Evolutionary conservation across 2,329 filamentous ascomycete species (phyloP).

Genomic region (Talaromyces sp.): DNA sequence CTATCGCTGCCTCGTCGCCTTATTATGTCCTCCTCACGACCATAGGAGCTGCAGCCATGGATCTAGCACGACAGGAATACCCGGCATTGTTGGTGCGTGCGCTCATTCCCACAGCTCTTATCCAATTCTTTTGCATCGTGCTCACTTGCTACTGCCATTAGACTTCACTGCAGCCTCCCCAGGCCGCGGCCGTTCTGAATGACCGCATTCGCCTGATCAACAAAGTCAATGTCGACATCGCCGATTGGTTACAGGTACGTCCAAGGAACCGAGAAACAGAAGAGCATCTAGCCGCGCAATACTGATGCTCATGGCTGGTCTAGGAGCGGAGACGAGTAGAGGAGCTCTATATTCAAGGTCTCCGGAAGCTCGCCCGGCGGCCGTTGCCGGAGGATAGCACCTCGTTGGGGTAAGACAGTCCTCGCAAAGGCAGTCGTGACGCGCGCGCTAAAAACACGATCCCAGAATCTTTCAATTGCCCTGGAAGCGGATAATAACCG

Average conservation of each 20-base stretch:
- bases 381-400: conserved; percentile 68
- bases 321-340: conserved; percentile 91
- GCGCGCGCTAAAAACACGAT: conserved; percentile 7
- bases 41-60: conserved; percentile 47
- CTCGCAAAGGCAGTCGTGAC: neutral
- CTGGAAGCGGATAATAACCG: conserved; percentile 80
- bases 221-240: conserved; percentile 82
- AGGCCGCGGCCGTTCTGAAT: conserved; percentile 74
- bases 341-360: conserved; percentile 75
- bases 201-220: conserved; percentile 83
- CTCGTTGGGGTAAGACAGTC: conserved; percentile 71
- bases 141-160: conserved; percentile 34
- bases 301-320: neutral
- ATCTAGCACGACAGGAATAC: conserved; percentile 82
- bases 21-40: conserved; percentile 27
- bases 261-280: neutral
- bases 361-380: conserved; percentile 73
- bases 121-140: conserved; percentile 16
- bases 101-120: conserved; percentile 8
- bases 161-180: conserved; percentile 72
- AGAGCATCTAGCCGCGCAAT: neutral
- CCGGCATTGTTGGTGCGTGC: conserved; percentile 81
- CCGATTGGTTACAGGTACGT: conserved; percentile 96
- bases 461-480: conserved; percentile 78
- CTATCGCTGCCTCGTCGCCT: neutral